phyloP scores from a whole-genome alignment of 2,329 filamentous ascomycete species.

The Anisogramma anomala region DNA sequence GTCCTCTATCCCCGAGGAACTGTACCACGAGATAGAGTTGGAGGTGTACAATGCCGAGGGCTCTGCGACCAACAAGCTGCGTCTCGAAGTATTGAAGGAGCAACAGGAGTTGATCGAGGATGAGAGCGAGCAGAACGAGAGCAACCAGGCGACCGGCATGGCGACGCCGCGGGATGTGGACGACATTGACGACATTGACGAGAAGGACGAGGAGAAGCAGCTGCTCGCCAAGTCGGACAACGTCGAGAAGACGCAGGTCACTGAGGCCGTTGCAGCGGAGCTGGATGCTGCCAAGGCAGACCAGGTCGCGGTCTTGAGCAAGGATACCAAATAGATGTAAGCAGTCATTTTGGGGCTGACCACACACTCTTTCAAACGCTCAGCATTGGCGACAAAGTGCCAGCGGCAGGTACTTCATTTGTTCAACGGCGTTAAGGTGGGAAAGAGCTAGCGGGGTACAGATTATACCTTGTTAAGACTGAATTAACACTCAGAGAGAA shows the following conservation, averaged over 20 bases:
- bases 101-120: constrained; percentile 97
- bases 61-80: constrained; percentile 96
- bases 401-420: neutral
- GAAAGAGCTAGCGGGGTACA: neutral
- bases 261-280: constrained; percentile 46
- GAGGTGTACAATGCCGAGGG: constrained; percentile 96
- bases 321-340: constrained; percentile 24
- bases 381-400: neutral
- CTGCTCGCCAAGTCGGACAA: constrained; percentile 28
- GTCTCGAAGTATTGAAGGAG: constrained; percentile 94
- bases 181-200: constrained; percentile 90
- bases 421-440: neutral
- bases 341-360: neutral
- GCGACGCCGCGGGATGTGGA: constrained; percentile 74
- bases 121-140: constrained; percentile 83
- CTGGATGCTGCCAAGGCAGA: constrained; percentile 36
- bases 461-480: neutral
- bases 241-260: constrained; percentile 35
- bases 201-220: constrained; percentile 33
- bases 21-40: constrained; percentile 98
- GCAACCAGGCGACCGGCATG: constrained; percentile 63
- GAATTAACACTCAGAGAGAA: too few species aligned
- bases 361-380: neutral
- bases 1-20: constrained; percentile 88
- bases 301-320: constrained; percentile 15